Evolutionary conservation across 2,329 filamentous ascomycete species (phyloP).

Genomic region (Lojkania enalia): DNA sequence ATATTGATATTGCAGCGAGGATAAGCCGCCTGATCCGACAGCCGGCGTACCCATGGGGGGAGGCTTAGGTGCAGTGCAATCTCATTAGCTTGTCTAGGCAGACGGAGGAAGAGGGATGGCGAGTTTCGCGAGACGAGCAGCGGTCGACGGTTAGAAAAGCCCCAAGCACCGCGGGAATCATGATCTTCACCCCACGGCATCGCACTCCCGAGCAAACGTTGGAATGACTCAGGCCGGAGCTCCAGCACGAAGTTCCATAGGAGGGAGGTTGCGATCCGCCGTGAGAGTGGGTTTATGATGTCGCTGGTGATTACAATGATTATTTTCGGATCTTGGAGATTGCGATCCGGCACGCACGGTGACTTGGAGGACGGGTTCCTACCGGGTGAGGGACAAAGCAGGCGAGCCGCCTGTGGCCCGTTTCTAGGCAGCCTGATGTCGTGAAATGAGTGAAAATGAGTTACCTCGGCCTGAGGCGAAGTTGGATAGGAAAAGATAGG

Average conservation of each 20-base stretch:
- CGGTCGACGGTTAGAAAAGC: background rate
- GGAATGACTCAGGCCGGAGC: too few relatives aligned
- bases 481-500: too few relatives aligned
- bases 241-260: too few relatives aligned
- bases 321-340: constrained; percentile 15
- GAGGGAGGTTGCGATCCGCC: constrained; percentile 3
- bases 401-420: constrained; percentile 7
- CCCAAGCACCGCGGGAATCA: background rate
- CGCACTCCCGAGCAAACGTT: background rate
- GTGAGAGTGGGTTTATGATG: constrained; percentile 10
- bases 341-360: constrained; percentile 10
- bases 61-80: background rate
- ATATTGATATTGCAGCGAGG: too few relatives aligned
- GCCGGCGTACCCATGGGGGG: too few relatives aligned
- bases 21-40: too few relatives aligned
- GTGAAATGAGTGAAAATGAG: too few relatives aligned
- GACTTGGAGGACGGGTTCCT: constrained; percentile 8
- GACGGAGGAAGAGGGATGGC: background rate
- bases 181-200: background rate
- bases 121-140: background rate
- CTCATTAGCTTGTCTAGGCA: background rate
- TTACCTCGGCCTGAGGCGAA: too few relatives aligned
- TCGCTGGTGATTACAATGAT: constrained; percentile 8
- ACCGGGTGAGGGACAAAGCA: constrained; percentile 1
- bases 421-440: too few relatives aligned